Percentiles rank a stretch among this genome's conserved stretches.
phyloP scores from a whole-genome alignment of 345 rosid species.

The Arabidopsis suecica region DNA sequence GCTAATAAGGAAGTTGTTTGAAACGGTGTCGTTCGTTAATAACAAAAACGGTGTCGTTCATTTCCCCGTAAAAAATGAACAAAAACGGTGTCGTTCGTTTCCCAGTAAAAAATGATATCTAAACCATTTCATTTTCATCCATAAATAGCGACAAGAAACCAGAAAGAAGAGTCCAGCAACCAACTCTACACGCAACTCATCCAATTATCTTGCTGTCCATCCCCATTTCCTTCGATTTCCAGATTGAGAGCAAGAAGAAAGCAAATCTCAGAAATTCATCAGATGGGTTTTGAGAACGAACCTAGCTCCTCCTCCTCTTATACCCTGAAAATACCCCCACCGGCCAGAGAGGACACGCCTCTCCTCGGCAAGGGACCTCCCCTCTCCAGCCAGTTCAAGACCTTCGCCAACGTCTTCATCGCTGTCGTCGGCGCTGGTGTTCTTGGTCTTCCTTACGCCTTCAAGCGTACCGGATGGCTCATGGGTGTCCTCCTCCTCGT shows the following conservation, averaged over 20 bases:
- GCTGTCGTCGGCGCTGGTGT: constrained; percentile 91
- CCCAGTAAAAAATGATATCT: no score
- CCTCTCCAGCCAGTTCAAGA: constrained; percentile 70
- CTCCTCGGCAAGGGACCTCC: constrained; percentile 54
- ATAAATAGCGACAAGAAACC: background rate
- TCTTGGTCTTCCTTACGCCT: constrained; percentile 84
- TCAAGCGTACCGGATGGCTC: constrained; percentile 91
- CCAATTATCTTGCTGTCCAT: constrained; percentile 21
- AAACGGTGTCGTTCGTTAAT: constrained; percentile 17
- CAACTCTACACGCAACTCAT: constrained; percentile 26
- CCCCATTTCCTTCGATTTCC: background rate
- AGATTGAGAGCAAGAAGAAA: background rate
- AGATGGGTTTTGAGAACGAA: constrained; percentile 55
- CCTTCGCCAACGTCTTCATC: constrained; percentile 90
- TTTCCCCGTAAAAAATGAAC: background rate
- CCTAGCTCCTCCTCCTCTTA: constrained; percentile 60
- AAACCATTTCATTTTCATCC: background rate
- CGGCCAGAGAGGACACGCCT: constrained; percentile 69
- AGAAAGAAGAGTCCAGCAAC: background rate
- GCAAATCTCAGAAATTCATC: background rate
- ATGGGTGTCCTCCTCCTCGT: constrained; percentile 67
- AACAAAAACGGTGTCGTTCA: background rate
- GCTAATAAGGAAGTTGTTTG: constrained; percentile 2
- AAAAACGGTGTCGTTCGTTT: background rate
- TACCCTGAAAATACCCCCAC: constrained; percentile 35